Percentiles rank a stretch among this genome's conserved stretches.
phyloP scores from a whole-genome alignment of 768 basidiomycete species.

The Tylopilus felleus region DNA sequence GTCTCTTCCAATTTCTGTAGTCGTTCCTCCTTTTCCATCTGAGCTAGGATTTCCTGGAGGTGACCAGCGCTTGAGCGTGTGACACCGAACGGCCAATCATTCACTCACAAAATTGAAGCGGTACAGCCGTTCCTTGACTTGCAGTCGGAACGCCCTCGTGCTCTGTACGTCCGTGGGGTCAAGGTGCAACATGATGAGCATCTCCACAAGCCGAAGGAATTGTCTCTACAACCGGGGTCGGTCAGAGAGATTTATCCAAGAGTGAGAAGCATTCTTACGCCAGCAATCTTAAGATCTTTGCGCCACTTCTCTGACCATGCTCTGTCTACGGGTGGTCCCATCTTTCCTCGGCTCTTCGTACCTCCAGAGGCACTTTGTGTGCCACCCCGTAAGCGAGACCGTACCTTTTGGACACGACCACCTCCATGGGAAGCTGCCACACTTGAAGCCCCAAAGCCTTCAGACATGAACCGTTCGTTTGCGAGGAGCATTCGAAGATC shows the following conservation, averaged over 20 bases:
- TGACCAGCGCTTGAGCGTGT: neutral
- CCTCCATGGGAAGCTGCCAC: slow-evolving; percentile 44
- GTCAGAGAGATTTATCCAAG: neutral
- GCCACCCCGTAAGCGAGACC: slow-evolving; percentile 34
- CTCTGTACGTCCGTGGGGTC: slow-evolving; percentile 55
- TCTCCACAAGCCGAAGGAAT: slow-evolving; percentile 88
- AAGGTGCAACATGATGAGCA: slow-evolving; percentile 75
- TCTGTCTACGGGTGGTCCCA: slow-evolving; percentile 76
- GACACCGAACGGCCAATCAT: neutral
- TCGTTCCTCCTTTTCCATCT: slow-evolving; percentile 83
- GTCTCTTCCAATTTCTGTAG: slow-evolving; percentile 91
- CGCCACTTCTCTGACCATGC: slow-evolving; percentile 79
- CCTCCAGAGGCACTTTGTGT: slow-evolving; percentile 22
- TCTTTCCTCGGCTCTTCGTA: slow-evolving; percentile 45
- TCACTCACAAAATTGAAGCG: slow-evolving; percentile 88
- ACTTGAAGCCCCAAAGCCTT: slow-evolving; percentile 53
- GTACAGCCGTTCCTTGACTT: slow-evolving; percentile 93
- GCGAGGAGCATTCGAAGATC: slow-evolving; percentile 78
- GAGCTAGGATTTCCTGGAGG: slow-evolving; percentile 76
- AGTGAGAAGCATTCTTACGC: slow-evolving; percentile 44
- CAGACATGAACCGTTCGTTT: slow-evolving; percentile 62
- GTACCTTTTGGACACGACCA: slow-evolving; percentile 40
- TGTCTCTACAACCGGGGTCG: slow-evolving; percentile 60
- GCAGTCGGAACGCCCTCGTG: slow-evolving; percentile 70
- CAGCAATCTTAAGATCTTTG: slow-evolving; percentile 83